These are phyloP conservation scores for Fragaria iinumae DNA, from an alignment of 306 rosid genomes.

Conservation along the genomic window DNA sequence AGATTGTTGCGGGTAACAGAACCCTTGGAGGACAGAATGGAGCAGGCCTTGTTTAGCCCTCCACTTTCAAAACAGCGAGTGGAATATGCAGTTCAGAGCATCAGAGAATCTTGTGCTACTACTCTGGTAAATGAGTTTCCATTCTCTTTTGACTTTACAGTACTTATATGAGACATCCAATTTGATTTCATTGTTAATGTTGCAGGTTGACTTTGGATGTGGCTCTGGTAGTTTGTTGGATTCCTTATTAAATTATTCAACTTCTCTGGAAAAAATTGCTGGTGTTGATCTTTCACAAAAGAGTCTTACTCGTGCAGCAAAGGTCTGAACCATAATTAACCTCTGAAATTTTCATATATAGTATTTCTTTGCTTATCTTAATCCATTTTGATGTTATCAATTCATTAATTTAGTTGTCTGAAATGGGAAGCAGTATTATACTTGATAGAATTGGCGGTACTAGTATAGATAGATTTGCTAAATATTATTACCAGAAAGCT, in stretches of 20 bases:
- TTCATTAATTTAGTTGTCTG: background rate
- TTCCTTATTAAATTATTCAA: slow-evolving; percentile 66
- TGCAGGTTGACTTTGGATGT: slow-evolving; percentile 96
- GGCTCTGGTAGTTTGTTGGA: slow-evolving; percentile 99
- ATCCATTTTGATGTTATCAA: background rate
- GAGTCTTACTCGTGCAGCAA: slow-evolving; percentile 86
- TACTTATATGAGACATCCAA: slow-evolving; percentile 17
- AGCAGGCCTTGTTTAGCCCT: slow-evolving; percentile 93
- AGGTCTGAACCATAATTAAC: slow-evolving; percentile 45
- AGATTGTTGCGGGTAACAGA: slow-evolving; percentile 60
- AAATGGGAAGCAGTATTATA: background rate
- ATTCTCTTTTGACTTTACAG: slow-evolving; percentile 18
- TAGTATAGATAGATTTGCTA: background rate
- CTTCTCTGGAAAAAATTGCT: slow-evolving; percentile 71
- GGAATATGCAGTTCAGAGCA: slow-evolving; percentile 80
- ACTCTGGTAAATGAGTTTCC: slow-evolving; percentile 54
- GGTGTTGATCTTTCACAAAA: slow-evolving; percentile 88
- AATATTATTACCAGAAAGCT: background rate
- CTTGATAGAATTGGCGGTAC: background rate
- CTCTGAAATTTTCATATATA: slow-evolving; percentile 10
- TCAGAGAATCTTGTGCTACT: slow-evolving; percentile 63
- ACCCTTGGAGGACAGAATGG: slow-evolving; percentile 96
- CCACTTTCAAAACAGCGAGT: slow-evolving; percentile 97
- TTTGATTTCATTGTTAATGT: slow-evolving; percentile 32
- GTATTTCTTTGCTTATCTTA: background rate